Evolutionary conservation across 768 basidiomycete genomes (phyloP).

Genomic region (Rhodotorula kratochvilovae): DNA sequence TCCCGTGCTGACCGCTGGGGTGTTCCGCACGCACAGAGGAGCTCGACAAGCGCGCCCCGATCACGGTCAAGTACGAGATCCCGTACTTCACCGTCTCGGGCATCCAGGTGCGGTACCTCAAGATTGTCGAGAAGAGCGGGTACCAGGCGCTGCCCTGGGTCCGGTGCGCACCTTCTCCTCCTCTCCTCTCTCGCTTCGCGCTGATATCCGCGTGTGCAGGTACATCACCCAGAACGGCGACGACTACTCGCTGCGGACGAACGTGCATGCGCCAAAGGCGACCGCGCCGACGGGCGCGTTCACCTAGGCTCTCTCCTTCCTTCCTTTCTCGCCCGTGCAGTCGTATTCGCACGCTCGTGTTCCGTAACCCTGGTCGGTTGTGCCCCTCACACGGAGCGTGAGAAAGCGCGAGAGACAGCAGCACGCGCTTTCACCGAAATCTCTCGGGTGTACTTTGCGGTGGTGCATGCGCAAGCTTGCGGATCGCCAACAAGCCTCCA

Average conservation of each 20-base stretch:
- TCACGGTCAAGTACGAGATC: constrained; percentile 96
- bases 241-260: constrained; percentile 39
- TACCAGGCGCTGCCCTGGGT: constrained; percentile 97
- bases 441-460: too few relatives aligned
- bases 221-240: constrained; percentile 50
- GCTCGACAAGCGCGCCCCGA: constrained; percentile 82
- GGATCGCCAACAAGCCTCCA: too few relatives aligned
- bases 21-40: constrained; percentile 62
- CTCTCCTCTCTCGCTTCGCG: background rate
- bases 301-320: background rate
- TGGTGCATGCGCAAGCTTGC: too few relatives aligned
- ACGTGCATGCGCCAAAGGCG: constrained; percentile 21
- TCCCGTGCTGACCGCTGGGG: too few relatives aligned
- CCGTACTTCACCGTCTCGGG: constrained; percentile 85
- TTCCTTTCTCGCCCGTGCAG: background rate
- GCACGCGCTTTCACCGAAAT: too few relatives aligned
- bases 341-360: background rate
- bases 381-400: too few relatives aligned
- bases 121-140: constrained; percentile 97
- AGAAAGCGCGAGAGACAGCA: too few relatives aligned
- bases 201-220: background rate
- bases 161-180: constrained; percentile 60
- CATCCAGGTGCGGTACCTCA: constrained; percentile 88
- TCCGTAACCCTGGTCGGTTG: background rate
- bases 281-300: background rate